A percentile compares a stretch with the other conserved stretches of the same genome.
These are phyloP conservation scores for Daldinia caldariorum DNA, from an alignment of 495 filamentous ascomycete species.

Conservation along the genomic window DNA sequence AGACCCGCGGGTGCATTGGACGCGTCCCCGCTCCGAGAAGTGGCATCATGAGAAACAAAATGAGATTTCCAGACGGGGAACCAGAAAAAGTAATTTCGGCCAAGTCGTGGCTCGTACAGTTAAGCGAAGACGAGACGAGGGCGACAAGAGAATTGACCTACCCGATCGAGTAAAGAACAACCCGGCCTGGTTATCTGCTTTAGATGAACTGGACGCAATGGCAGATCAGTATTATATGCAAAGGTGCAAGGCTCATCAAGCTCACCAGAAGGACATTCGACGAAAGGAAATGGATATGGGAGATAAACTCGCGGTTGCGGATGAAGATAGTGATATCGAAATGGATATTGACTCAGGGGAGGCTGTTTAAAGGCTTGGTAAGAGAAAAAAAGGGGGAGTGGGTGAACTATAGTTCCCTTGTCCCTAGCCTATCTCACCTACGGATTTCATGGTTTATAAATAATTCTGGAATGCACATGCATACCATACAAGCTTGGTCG, in stretches of 20 bases:
- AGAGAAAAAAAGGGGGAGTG: too few relatives aligned
- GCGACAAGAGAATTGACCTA: slow-evolving; percentile 33
- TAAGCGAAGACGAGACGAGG: slow-evolving; percentile 47
- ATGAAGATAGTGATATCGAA: slow-evolving; percentile 13
- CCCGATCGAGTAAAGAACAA: slow-evolving; percentile 45
- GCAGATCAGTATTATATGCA: slow-evolving; percentile 23
- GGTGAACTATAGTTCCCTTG: background rate
- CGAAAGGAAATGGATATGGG: background rate
- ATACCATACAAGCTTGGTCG: background rate
- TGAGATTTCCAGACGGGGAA: slow-evolving; percentile 56
- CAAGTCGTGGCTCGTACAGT: slow-evolving; percentile 49
- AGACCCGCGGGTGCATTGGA: slow-evolving; percentile 58
- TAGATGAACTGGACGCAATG: slow-evolving; percentile 43
- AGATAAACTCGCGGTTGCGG: background rate
- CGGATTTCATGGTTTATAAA: background rate
- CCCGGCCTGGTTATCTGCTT: slow-evolving; percentile 38
- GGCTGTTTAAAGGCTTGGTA: background rate
- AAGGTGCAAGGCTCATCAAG: background rate
- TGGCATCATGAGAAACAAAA: slow-evolving; percentile 54
- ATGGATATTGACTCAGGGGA: slow-evolving; percentile 1
- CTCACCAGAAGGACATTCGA: background rate
- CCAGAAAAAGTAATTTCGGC: slow-evolving; percentile 55
- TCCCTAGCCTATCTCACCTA: background rate
- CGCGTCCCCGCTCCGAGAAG: slow-evolving; percentile 47
- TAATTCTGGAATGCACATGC: background rate